These are phyloP conservation scores for Halophytophthora batemanensis DNA, from an alignment of 352 stramenopile species.

Conservation along the genomic window DNA sequence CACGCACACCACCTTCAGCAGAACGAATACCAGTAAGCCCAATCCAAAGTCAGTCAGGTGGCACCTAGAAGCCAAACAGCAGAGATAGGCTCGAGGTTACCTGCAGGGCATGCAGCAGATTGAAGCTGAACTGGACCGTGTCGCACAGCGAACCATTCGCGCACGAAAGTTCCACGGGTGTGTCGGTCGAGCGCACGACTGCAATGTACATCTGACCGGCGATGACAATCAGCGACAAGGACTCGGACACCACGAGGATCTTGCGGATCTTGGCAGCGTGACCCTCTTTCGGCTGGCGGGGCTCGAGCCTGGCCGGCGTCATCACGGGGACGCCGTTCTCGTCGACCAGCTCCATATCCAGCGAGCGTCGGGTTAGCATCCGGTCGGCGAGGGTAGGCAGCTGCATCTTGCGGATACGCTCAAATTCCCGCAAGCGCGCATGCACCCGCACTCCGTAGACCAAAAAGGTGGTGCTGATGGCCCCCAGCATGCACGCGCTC, in stretches of 20 bases:
- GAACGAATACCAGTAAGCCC: no score
- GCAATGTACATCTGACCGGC: conserved; percentile 34
- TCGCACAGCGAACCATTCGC: conserved; percentile 51
- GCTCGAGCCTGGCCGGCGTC: conserved; percentile 9
- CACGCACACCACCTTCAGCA: conserved; percentile 11
- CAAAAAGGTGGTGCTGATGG: conserved; percentile 18
- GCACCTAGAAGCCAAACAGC: no score
- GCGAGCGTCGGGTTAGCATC: conserved; percentile 5
- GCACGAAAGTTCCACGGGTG: conserved; percentile 40
- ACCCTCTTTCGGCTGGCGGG: conserved; percentile 19
- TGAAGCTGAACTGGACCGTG: conserved; percentile 27
- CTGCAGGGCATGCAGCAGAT: conserved; percentile 34
- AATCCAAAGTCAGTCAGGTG: no score
- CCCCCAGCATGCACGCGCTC: conserved; percentile 12
- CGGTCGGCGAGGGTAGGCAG: conserved; percentile 4
- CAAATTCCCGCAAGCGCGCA: conserved; percentile 9
- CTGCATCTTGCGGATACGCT: conserved; percentile 10
- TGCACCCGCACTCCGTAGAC: conserved; percentile 18
- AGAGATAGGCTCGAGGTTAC: background rate
- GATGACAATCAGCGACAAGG: conserved; percentile 27
- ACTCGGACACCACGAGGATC: conserved; percentile 47
- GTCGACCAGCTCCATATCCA: conserved; percentile 9
- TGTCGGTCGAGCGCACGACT: conserved; percentile 12
- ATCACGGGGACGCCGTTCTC: conserved; percentile 15
- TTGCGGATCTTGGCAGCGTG: conserved; percentile 42